These are phyloP conservation scores for Nelumbo lutea DNA, from an alignment of 164 flowering plant species.

Conservation along the genomic window DNA sequence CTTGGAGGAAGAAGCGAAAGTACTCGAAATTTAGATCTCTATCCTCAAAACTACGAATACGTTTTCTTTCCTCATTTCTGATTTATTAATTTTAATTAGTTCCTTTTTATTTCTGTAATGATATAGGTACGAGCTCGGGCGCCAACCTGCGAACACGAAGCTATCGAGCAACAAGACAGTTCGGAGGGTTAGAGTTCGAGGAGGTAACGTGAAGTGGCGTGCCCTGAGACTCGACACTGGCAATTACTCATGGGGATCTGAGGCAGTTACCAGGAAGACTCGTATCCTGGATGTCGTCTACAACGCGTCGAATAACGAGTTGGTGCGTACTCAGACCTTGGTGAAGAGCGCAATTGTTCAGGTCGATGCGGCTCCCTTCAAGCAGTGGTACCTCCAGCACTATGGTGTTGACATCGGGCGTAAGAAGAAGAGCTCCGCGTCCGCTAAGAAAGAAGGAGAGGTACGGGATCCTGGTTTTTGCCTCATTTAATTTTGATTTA, in stretches of 20 bases:
- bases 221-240: slow-evolving; percentile 57
- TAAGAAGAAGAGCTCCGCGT: slow-evolving; percentile 44
- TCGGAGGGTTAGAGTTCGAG: slow-evolving; percentile 50
- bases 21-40: slow-evolving; percentile 9
- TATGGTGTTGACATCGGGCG: slow-evolving; percentile 59
- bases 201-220: slow-evolving; percentile 63
- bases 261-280: slow-evolving; percentile 57
- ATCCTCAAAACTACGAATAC: not conserved
- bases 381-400: slow-evolving; percentile 64
- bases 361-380: slow-evolving; percentile 64
- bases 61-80: not conserved
- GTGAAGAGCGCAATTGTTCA: slow-evolving; percentile 60
- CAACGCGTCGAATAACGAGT: slow-evolving; percentile 45
- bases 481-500: not conserved
- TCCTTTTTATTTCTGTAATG: not conserved
- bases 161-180: slow-evolving; percentile 52
- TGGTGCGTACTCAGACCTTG: slow-evolving; percentile 57
- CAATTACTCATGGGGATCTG: slow-evolving; percentile 55
- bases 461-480: slow-evolving; percentile 15
- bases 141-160: too few relatives aligned
- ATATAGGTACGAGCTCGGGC: slow-evolving; percentile 49
- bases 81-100: not conserved
- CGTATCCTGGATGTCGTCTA: slow-evolving; percentile 52
- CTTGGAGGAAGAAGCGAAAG: slow-evolving; percentile 76
- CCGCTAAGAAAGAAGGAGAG: slow-evolving; percentile 59